These are phyloP conservation scores for Madurella fahalii DNA, from an alignment of 2,329 filamentous ascomycete species.

Conservation along the genomic window DNA sequence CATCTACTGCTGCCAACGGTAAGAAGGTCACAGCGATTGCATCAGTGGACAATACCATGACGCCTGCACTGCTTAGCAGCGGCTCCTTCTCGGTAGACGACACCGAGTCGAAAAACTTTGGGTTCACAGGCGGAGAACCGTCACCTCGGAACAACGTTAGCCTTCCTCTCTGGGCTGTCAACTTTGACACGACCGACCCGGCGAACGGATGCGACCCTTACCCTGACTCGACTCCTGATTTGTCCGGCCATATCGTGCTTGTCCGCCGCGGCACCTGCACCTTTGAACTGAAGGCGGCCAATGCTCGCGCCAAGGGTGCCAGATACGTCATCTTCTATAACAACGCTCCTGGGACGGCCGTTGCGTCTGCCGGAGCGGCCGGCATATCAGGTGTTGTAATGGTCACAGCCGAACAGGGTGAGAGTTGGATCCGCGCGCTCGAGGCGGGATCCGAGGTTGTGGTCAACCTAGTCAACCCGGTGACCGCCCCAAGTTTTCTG, in stretches of 20 bases:
- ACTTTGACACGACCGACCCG: slow-evolving; percentile 44
- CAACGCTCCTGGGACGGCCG: slow-evolving; percentile 38
- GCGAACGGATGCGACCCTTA: slow-evolving; percentile 51
- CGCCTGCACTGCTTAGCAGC: slow-evolving; percentile 40
- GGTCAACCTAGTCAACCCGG: slow-evolving; percentile 42
- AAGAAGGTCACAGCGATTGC: slow-evolving; percentile 46
- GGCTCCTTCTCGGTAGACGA: slow-evolving; percentile 40
- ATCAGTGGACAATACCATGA: slow-evolving; percentile 46
- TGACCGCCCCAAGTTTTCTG: slow-evolving; percentile 35
- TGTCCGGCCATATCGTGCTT: slow-evolving; percentile 55
- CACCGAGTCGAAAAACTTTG: slow-evolving; percentile 35
- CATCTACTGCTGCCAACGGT: slow-evolving; percentile 46
- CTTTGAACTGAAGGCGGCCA: slow-evolving; percentile 50
- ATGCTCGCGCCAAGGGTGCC: slow-evolving; percentile 52
- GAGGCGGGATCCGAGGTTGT: slow-evolving; percentile 41
- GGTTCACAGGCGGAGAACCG: slow-evolving; percentile 41
- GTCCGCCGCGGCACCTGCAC: slow-evolving; percentile 56
- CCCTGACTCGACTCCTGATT: slow-evolving; percentile 51
- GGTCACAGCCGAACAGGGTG: slow-evolving; percentile 40
- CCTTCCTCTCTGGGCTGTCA: slow-evolving; percentile 48
- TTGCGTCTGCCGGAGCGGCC: slow-evolving; percentile 33
- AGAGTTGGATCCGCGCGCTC: slow-evolving; percentile 41
- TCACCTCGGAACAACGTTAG: slow-evolving; percentile 42
- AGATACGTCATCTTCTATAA: slow-evolving; percentile 62
- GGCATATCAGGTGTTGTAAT: slow-evolving; percentile 39